A percentile compares a stretch with the other conserved stretches of the same genome.
Evolutionary conservation across 73 alveolate species (phyloP).

Genomic region (Stentor roeselii): DNA sequence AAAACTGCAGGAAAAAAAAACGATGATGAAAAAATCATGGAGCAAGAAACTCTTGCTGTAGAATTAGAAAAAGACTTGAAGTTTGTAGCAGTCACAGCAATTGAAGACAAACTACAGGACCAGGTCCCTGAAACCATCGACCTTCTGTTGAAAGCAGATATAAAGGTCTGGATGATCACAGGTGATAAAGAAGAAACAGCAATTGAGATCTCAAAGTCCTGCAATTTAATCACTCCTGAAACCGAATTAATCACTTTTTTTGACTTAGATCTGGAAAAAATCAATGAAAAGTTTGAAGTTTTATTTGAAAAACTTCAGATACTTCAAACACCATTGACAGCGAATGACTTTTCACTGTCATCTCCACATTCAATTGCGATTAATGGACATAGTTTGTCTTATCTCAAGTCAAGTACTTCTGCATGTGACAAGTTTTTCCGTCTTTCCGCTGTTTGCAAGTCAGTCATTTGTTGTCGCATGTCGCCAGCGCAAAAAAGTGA

Average conservation of each 20-base stretch:
- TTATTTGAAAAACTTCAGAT: conserved; percentile 25
- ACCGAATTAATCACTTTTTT: conserved; percentile 53
- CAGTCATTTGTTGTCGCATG: conserved; percentile 48
- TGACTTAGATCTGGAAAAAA: conserved; percentile 44
- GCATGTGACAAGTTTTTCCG: conserved; percentile 29
- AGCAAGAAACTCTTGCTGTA: conserved; percentile 58
- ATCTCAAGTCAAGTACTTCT: conserved; percentile 30
- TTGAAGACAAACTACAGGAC: conserved; percentile 95
- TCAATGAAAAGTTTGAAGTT: conserved; percentile 31
- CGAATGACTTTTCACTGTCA: no score
- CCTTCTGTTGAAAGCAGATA: conserved; percentile 83
- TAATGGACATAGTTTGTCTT: conserved; percentile 65
- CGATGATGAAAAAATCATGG: conserved; percentile 35
- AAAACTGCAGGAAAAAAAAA: conserved; percentile 19
- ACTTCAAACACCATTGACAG: conserved; percentile 8
- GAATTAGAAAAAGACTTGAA: conserved; percentile 73
- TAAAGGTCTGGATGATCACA: conserved; percentile 91
- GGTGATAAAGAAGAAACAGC: conserved; percentile 98
- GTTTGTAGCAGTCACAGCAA: conserved; percentile 92
- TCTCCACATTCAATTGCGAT: conserved; percentile 53
- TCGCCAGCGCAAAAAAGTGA: conserved; percentile 47
- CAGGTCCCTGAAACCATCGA: conserved; percentile 96
- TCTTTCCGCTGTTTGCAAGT: conserved; percentile 51
- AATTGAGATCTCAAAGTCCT: conserved; percentile 73
- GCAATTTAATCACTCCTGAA: conserved; percentile 62